Base-by-base conservation (phyloP, 2,329 filamentous ascomycete genomes). In the Sphaerulina musiva region DNA sequence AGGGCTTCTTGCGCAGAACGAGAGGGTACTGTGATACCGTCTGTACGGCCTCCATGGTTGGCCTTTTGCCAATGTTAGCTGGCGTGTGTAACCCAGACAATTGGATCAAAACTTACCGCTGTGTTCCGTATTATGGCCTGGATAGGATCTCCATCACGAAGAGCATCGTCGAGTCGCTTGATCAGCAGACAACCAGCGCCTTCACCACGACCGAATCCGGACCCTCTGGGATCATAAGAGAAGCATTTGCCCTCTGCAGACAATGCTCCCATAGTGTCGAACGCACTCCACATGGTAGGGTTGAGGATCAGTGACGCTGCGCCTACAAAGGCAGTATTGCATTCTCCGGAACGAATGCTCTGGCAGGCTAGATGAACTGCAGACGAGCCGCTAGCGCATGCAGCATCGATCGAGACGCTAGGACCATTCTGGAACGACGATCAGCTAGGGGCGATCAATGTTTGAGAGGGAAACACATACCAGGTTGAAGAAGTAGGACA, bases 131-230 rank as follows among this genome's bases (percentile, higher is more conserved):
- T 63, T 1, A 72, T 57, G 2, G 68, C 68, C n/a, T 73, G 68
- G 14, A 78, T 73, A 1, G 68, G 58, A 56, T 78, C 75, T 0
- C 70, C 70, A 58, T 75, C 72, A 0, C 46, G 62, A 2, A 82
- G 51, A 0, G 81, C 81, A 0, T 70, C 64, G 2, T 60, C 64
- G 0, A 83, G 59, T 0, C 63, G 67, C 62, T 83, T 83, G 0
- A 84, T 2, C 17, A 57, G 6, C 17, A 60, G 12, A 34, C 0
- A 82, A 1, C 73, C 73, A 7, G 80, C 65, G 0, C 78, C 80
- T 48, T 84, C 81, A 8, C 77, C 78, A 0, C 79, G 71, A 20
- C 71, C 77, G 63, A 73, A 79, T 2, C 78, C 78, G 58, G 78
- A 67, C 0, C 76, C 79, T 2, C 62, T 59, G 1, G 62, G 66